These are phyloP conservation scores for Kwoniella dejecticola DNA, from an alignment of 768 basidiomycete genomes.

Conservation along the genomic window DNA sequence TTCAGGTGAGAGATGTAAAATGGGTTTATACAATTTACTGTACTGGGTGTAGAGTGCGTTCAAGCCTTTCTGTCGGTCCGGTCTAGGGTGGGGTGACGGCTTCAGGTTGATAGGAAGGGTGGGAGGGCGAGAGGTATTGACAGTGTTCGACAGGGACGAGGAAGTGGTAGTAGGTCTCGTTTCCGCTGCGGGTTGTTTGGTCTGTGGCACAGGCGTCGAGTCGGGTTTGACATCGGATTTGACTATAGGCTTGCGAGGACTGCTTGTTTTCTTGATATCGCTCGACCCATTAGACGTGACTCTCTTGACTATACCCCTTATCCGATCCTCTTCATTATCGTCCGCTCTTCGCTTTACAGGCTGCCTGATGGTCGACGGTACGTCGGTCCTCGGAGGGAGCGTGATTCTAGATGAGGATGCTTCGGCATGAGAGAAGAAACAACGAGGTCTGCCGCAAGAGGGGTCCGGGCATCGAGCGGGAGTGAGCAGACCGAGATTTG, in stretches of 20 bases:
- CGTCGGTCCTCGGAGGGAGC: background rate
- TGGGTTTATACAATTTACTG: conserved; percentile 40
- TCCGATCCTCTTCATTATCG: conserved; percentile 7
- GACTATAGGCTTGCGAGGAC: background rate
- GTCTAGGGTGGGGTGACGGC: conserved; percentile 44
- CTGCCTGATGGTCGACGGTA: conserved; percentile 12
- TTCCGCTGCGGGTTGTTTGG: too few species aligned
- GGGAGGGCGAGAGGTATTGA: conserved; percentile 19
- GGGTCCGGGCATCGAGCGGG: conserved; percentile 36
- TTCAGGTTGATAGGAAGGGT: conserved; percentile 28
- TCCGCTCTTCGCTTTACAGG: conserved; percentile 12
- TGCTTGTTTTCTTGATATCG: background rate
- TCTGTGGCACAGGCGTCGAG: too few species aligned
- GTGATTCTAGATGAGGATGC: conserved; percentile 17
- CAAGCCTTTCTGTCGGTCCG: conserved; percentile 50
- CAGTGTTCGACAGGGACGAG: background rate
- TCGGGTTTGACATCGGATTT: background rate
- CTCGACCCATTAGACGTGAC: background rate
- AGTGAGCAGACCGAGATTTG: conserved; percentile 34
- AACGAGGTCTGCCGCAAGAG: conserved; percentile 36
- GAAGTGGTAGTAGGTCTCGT: background rate
- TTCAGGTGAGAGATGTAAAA: conserved; percentile 34
- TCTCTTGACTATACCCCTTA: conserved; percentile 2
- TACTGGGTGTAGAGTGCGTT: conserved; percentile 49
- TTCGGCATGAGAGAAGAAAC: conserved; percentile 41